Conservation (phyloP, 768 basidiomycete genomes). For the Crepidotus variabilis region DNA sequence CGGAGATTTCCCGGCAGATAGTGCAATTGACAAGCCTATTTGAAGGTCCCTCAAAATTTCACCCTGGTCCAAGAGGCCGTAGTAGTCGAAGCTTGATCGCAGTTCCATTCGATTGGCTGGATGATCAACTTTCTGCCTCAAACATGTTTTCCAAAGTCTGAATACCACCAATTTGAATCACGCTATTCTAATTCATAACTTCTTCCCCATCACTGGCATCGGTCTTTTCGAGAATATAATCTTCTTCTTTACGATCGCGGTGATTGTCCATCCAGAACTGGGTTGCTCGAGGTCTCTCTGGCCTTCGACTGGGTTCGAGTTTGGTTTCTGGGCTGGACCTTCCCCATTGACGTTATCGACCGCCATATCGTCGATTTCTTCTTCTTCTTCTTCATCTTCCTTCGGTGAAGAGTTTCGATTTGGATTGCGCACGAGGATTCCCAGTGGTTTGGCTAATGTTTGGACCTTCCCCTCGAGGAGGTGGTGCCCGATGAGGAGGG, state of each 20-base stretch:
- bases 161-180: too few species aligned
- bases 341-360: slow-evolving; percentile 11
- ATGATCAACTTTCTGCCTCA: too few species aligned
- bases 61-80: too few species aligned
- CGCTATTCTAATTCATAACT: neutral
- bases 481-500: slow-evolving; percentile 82
- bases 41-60: too few species aligned
- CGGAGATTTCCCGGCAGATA: too few species aligned
- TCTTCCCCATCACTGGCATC: slow-evolving; percentile 55
- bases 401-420: slow-evolving; percentile 4
- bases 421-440: slow-evolving; percentile 53
- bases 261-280: slow-evolving; percentile 50
- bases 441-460: slow-evolving; percentile 74
- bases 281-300: neutral
- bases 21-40: too few species aligned
- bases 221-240: slow-evolving; percentile 82
- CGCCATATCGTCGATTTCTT: slow-evolving; percentile 15
- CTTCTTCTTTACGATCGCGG: slow-evolving; percentile 76
- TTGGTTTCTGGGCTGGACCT: slow-evolving; percentile 3
- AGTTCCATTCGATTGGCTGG: too few species aligned
- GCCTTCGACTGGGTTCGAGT: neutral
- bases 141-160: too few species aligned
- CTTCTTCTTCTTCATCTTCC: slow-evolving; percentile 13
- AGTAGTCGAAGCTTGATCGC: too few species aligned
- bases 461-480: slow-evolving; percentile 85